phyloP scores from a whole-genome alignment of 495 filamentous ascomycete genomes.

The Penicillium pancosmium region DNA sequence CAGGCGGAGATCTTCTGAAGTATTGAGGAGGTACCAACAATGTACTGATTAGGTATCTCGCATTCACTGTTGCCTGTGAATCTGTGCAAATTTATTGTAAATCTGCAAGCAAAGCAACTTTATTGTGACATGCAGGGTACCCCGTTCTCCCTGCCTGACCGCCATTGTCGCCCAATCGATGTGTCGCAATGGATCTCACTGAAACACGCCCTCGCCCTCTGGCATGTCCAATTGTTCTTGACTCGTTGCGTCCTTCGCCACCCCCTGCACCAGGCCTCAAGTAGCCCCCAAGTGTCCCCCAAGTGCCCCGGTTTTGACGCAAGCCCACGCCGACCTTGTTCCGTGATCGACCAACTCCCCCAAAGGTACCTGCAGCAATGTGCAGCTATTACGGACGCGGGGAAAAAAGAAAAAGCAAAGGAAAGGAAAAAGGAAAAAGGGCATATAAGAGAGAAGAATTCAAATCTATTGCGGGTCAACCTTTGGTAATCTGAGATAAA shows the following conservation, averaged over 20 bases:
- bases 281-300: not conserved
- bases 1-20: not conserved
- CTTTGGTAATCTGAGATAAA: conserved; percentile 38
- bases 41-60: no score
- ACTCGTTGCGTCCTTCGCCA: not conserved
- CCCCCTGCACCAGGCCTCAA: not conserved
- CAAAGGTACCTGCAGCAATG: conserved; percentile 17
- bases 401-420: not conserved
- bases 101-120: not conserved
- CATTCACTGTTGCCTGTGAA: no score
- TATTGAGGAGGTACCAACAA: not conserved
- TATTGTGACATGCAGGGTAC: not conserved
- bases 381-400: conserved; percentile 10
- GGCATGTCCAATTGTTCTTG: not conserved
- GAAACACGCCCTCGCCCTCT: conserved; percentile 1
- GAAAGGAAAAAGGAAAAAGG: not conserved
- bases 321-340: not conserved
- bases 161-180: conserved; percentile 17
- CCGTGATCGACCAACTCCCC: conserved; percentile 2
- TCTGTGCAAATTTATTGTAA: not conserved
- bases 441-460: conserved; percentile 19
- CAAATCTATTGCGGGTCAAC: conserved; percentile 36
- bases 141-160: conserved; percentile 18
- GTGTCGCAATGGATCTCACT: conserved; percentile 3
- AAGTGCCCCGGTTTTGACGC: not conserved